A percentile compares a stretch with the other conserved stretches of the same genome.
Evolutionary conservation across 1,284 basidiomycete species (phyloP).

Genomic region (Sporisorium iseilematis-ciliati): DNA sequence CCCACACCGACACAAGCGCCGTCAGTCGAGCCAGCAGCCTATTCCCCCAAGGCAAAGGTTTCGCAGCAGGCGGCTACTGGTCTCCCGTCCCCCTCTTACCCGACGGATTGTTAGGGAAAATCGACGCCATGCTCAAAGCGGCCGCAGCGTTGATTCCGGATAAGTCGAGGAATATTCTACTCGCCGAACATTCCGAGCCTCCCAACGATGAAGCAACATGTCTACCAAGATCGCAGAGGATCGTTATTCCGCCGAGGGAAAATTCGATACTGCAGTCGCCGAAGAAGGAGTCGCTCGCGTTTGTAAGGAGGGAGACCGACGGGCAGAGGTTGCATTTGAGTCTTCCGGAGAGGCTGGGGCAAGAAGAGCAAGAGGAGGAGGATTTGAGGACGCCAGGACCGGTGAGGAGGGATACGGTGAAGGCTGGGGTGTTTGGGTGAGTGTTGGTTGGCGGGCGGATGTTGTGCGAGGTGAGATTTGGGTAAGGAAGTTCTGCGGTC

Average conservation of each 20-base stretch:
- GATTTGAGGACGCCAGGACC: slow-evolving; percentile 38
- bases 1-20: slow-evolving; percentile 23
- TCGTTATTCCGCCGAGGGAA: slow-evolving; percentile 41
- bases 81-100: slow-evolving; percentile 57
- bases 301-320: neutral
- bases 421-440: no score
- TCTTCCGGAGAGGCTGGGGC: neutral
- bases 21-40: slow-evolving; percentile 42
- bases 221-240: slow-evolving; percentile 16
- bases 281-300: slow-evolving; percentile 7
- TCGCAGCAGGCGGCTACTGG: slow-evolving; percentile 59
- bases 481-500: no score
- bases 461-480: no score
- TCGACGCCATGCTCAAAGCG: slow-evolving; percentile 42
- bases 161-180: slow-evolving; percentile 25
- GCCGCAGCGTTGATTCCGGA: slow-evolving; percentile 27
- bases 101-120: slow-evolving; percentile 51
- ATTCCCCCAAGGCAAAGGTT: slow-evolving; percentile 58
- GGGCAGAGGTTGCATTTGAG: slow-evolving; percentile 13
- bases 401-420: slow-evolving; percentile 30
- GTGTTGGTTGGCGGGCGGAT: no score
- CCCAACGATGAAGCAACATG: neutral
- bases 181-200: slow-evolving; percentile 27
- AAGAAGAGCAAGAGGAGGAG: slow-evolving; percentile 10
- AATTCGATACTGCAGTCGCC: slow-evolving; percentile 23